These are phyloP conservation scores for Cutaneotrichosporon sp. DNA, from an alignment of 1,284 basidiomycete genomes.

Conservation along the genomic window DNA sequence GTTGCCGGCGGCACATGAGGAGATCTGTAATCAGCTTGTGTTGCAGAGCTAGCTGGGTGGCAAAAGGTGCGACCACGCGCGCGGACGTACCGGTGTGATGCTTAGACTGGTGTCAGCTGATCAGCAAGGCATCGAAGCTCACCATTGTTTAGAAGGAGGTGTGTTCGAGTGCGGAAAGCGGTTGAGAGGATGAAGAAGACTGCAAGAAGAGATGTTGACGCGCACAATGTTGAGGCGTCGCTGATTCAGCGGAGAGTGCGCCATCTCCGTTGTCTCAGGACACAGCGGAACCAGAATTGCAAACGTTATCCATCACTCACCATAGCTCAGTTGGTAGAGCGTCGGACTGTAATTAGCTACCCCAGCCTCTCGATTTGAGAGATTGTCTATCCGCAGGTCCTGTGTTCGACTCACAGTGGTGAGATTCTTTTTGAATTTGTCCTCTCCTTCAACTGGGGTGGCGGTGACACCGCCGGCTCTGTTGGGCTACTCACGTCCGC, in stretches of 20 bases:
- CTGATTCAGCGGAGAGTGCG: not conserved
- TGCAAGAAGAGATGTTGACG: not conserved
- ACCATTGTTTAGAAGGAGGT: constrained; percentile 24
- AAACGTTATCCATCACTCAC: not conserved
- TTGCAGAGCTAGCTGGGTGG: too few relatives aligned
- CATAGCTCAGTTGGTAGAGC: constrained; percentile 11
- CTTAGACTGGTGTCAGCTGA: constrained; percentile 63
- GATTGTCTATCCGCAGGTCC: constrained; percentile 2
- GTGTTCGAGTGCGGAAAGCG: too few relatives aligned
- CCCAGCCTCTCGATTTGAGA: not conserved
- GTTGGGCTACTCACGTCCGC: too few relatives aligned
- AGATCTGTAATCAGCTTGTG: constrained; percentile 66
- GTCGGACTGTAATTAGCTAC: constrained; percentile 10
- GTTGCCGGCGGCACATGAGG: constrained; percentile 94
- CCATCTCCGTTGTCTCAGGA: not conserved
- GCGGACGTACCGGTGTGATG: constrained; percentile 74
- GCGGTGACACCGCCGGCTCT: too few relatives aligned
- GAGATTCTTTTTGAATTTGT: constrained; percentile 1
- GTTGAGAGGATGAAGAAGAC: not conserved
- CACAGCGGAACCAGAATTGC: too few relatives aligned
- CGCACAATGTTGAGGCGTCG: not conserved
- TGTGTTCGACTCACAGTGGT: constrained; percentile 11
- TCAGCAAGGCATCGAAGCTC: too few relatives aligned
- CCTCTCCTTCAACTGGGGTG: too few relatives aligned
- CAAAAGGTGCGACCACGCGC: not conserved